Evolutionary conservation across 164 flowering plant genomes (phyloP).

Genomic region (Berberis thunbergii): DNA sequence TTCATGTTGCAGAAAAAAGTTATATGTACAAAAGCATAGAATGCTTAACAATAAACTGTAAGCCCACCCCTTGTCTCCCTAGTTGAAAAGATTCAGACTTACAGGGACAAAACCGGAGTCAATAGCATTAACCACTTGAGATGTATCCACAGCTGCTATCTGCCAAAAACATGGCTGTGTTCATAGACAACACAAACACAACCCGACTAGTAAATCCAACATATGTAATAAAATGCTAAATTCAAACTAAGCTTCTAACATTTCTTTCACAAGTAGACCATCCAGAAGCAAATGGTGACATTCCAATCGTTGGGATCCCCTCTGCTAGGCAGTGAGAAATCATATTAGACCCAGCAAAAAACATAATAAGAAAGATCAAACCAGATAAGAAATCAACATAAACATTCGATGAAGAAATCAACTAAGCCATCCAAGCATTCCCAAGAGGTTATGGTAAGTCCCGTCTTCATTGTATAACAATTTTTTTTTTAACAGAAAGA

Average conservation of each 20-base stretch:
- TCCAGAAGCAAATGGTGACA: slow-evolving; percentile 97
- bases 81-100: slow-evolving; percentile 22
- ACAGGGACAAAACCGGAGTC: slow-evolving; percentile 84
- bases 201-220: neutral
- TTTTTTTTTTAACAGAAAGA: no score
- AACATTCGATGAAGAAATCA: no score
- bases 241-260: slow-evolving; percentile 33
- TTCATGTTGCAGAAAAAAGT: no score
- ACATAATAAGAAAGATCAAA: neutral
- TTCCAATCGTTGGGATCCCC: slow-evolving; percentile 90
- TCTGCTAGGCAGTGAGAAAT: slow-evolving; percentile 40
- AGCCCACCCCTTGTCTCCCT: neutral
- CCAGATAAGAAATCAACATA: no score
- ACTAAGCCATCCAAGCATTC: no score
- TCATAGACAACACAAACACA: neutral
- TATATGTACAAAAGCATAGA: no score
- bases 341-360: slow-evolving; percentile 4
- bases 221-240: slow-evolving; percentile 10
- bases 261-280: slow-evolving; percentile 83
- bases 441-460: no score
- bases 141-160: slow-evolving; percentile 56
- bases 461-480: no score
- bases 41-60: no score
- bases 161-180: slow-evolving; percentile 18
- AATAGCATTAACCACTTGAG: slow-evolving; percentile 50